A percentile compares a stretch with the other conserved stretches of the same genome.
These are phyloP conservation scores for Paraurostyla sp. DNA, from an alignment of 73 alveolate species.

Conservation along the genomic window DNA sequence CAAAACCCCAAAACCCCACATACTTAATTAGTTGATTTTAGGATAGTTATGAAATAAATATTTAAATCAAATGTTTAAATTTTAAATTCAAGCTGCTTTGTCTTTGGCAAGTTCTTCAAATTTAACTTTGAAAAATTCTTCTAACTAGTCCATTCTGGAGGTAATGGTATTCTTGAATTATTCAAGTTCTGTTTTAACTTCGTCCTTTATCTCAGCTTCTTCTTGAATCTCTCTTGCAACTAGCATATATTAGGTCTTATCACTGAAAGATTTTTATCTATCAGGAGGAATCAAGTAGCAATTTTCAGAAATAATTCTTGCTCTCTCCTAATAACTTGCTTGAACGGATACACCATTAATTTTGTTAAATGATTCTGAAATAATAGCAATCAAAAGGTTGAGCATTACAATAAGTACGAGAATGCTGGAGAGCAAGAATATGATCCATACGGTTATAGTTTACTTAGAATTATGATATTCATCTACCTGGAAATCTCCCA, in stretches of 20 bases:
- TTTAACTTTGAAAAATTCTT: too few relatives aligned
- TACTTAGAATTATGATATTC: background rate
- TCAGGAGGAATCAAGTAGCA: constrained; percentile 29
- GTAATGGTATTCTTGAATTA: background rate
- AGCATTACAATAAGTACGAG: constrained; percentile 49
- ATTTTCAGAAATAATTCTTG: constrained; percentile 57
- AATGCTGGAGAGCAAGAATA: constrained; percentile 2
- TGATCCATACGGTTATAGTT: constrained; percentile 12
- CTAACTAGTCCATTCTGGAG: too few relatives aligned
- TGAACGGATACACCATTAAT: constrained; percentile 15
- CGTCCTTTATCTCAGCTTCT: background rate
- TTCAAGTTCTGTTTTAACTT: background rate
- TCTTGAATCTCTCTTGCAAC: constrained; percentile 37
- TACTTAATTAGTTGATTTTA: too few relatives aligned
- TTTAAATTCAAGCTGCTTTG: too few relatives aligned
- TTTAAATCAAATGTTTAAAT: too few relatives aligned
- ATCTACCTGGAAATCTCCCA: constrained; percentile 50
- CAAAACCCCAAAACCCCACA: too few relatives aligned
- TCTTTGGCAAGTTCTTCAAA: too few relatives aligned
- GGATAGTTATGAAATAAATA: too few relatives aligned
- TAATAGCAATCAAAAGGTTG: constrained; percentile 56
- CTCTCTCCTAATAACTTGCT: constrained; percentile 52
- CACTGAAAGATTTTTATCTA: background rate
- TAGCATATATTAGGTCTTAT: constrained; percentile 24
- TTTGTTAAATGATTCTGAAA: constrained; percentile 59